These are phyloP conservation scores for Botrytis porri DNA, from an alignment of 2,329 filamentous ascomycete species.

Conservation along the genomic window DNA sequence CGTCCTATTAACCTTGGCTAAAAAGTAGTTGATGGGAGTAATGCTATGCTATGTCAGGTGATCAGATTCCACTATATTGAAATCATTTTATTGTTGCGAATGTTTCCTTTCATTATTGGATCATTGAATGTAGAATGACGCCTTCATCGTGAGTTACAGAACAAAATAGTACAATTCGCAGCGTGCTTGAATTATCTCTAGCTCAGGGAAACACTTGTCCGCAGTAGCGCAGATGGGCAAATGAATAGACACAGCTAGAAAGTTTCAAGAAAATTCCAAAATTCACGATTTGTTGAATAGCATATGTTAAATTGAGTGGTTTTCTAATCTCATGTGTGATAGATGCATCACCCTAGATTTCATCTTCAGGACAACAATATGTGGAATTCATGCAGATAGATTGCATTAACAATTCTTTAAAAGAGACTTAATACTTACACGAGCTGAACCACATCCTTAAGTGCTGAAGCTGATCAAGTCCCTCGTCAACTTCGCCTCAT, in stretches of 20 bases:
- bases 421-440: too few relatives aligned
- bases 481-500: neutral
- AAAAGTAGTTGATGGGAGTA: neutral
- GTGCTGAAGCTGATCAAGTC: neutral
- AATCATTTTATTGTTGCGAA: neutral
- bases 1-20: neutral
- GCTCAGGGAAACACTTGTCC: neutral
- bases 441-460: neutral
- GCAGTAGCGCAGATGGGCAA: neutral
- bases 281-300: neutral
- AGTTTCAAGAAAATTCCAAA: too few relatives aligned
- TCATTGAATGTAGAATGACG: neutral
- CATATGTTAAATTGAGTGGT: neutral
- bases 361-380: too few relatives aligned
- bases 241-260: too few relatives aligned
- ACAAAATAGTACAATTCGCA: neutral
- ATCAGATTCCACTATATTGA: fast-evolving
- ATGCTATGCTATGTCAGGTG: neutral
- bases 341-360: neutral
- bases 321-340: neutral
- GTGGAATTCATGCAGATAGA: neutral
- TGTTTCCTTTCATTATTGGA: neutral
- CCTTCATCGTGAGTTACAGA: neutral
- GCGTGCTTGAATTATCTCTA: neutral
- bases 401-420: neutral